phyloP scores from a whole-genome alignment of 2,329 filamentous ascomycete species.

The Cytospora piceae region DNA sequence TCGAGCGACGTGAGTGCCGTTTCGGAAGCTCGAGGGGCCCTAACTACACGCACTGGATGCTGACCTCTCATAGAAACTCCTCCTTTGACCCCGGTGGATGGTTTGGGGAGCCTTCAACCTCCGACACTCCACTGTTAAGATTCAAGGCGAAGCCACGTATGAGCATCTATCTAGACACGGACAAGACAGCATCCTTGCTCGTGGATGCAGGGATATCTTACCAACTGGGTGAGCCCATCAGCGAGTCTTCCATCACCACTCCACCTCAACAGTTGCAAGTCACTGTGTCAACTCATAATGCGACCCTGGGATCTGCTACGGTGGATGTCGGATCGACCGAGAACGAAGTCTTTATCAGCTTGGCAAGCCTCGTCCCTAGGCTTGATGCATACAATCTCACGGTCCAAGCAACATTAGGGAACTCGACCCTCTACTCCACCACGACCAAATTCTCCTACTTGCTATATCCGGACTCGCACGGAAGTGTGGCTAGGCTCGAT shows the following conservation, averaged over 20 bases:
- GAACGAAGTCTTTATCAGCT: conserved; percentile 28
- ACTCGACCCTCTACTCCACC: conserved; percentile 26
- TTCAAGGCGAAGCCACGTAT: conserved; percentile 51
- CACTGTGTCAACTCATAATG: conserved; percentile 19
- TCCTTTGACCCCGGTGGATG: conserved; percentile 53
- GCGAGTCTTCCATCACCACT: conserved; percentile 21
- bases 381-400: conserved; percentile 29
- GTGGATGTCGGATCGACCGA: conserved; percentile 28
- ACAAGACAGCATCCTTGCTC: conserved; percentile 44
- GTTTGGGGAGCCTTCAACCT: conserved; percentile 44
- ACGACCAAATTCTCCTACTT: conserved; percentile 29
- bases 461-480: conserved; percentile 30
- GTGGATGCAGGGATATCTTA: conserved; percentile 47
- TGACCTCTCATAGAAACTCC: conserved; percentile 41
- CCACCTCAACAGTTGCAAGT: conserved; percentile 18
- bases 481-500: conserved; percentile 32
- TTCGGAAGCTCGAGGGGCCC: not conserved
- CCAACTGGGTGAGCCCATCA: conserved; percentile 42
- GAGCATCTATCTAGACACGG: conserved; percentile 50
- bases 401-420: conserved; percentile 24
- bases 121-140: conserved; percentile 44
- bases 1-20: conserved; percentile 16
- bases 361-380: conserved; percentile 22
- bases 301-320: conserved; percentile 16
- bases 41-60: not conserved